Conservation (phyloP, 2,329 filamentous ascomycete genomes). For the Trichoderma sp. region DNA sequence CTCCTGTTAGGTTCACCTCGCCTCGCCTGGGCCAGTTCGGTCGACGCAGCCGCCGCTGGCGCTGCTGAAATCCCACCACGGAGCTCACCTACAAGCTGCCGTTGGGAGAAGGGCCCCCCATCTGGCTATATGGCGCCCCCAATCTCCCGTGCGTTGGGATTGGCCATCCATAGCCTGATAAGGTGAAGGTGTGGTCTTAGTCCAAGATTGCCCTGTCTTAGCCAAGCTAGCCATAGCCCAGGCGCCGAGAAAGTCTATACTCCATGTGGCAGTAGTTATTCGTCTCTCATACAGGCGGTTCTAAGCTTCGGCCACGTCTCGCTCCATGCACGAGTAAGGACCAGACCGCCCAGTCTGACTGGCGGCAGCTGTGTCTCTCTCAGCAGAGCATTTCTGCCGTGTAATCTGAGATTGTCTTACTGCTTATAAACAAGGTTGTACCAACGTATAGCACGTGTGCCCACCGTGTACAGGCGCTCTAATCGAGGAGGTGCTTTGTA, state of each 20-base stretch:
- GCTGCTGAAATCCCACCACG: constrained; percentile 1
- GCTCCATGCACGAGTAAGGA: constrained; percentile 10
- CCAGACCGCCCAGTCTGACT: constrained; percentile 2
- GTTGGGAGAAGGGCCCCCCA: background rate
- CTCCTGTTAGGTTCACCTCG: constrained; percentile 3
- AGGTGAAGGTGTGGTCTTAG: constrained; percentile 13
- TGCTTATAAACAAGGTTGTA: constrained; percentile 21
- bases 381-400: constrained; percentile 15
- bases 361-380: background rate
- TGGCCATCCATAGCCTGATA: constrained; percentile 19
- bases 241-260: constrained; percentile 16
- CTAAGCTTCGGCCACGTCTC: constrained; percentile 18
- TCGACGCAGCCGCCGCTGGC: constrained; percentile 19
- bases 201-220: constrained; percentile 21
- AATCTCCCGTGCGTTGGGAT: constrained; percentile 7
- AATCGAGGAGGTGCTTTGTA: background rate
- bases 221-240: constrained; percentile 13
- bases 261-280: background rate
- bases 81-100: background rate
- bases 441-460: constrained; percentile 4
- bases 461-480: background rate
- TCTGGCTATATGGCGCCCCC: background rate
- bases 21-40: background rate
- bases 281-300: background rate
- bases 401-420: constrained; percentile 21